These are phyloP conservation scores for Tylopilus balloui DNA, from an alignment of 768 basidiomycete genomes.

Conservation along the genomic window DNA sequence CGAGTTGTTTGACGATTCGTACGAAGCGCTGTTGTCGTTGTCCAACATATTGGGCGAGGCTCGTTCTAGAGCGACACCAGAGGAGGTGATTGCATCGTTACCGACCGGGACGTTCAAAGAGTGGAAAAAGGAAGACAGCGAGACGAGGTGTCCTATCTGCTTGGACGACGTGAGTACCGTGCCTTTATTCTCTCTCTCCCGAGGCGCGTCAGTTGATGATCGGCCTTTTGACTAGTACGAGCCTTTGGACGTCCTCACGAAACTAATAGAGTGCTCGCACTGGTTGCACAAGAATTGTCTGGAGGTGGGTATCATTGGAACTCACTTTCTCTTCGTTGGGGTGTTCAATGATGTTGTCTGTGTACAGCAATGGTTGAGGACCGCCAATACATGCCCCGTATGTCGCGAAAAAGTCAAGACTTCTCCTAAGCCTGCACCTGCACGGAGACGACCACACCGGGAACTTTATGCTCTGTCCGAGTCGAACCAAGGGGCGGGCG, in stretches of 20 bases:
- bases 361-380: slow-evolving; percentile 72
- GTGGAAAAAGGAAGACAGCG: slow-evolving; percentile 62
- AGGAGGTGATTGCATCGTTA: slow-evolving; percentile 53
- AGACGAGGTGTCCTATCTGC: slow-evolving; percentile 78
- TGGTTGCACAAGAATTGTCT: slow-evolving; percentile 79
- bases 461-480: slow-evolving; percentile 3
- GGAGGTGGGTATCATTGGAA: slow-evolving; percentile 42
- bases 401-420: slow-evolving; percentile 59
- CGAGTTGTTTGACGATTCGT: slow-evolving; percentile 72
- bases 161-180: slow-evolving; percentile 67
- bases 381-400: slow-evolving; percentile 75
- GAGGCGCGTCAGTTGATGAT: background rate
- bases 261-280: slow-evolving; percentile 66
- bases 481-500: slow-evolving; percentile 6
- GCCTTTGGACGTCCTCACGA: slow-evolving; percentile 56
- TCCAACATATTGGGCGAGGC: slow-evolving; percentile 63
- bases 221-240: slow-evolving; percentile 47
- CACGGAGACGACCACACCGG: slow-evolving; percentile 17
- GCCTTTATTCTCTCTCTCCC: background rate
- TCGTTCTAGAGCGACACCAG: slow-evolving; percentile 59
- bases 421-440: slow-evolving; percentile 21
- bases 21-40: slow-evolving; percentile 61
- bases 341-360: slow-evolving; percentile 1
- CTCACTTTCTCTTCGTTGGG: background rate
- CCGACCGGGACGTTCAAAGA: slow-evolving; percentile 63